phyloP scores from a whole-genome alignment of 1,139 yeast species.

The Magnusiomyces tetraspermus region DNA sequence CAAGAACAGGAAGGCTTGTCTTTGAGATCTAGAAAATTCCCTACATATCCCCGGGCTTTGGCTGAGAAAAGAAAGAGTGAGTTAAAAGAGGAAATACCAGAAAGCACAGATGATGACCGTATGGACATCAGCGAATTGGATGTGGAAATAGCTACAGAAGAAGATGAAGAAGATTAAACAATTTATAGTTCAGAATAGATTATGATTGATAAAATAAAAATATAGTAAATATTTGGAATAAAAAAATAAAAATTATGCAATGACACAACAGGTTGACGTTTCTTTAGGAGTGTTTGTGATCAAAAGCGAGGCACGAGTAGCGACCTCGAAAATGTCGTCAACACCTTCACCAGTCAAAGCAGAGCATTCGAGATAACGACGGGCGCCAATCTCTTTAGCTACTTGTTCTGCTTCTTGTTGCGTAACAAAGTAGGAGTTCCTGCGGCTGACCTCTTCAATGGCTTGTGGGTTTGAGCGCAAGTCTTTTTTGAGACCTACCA shows the following conservation, averaged over 20 bases:
- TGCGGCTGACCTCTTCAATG: conserved; percentile 63
- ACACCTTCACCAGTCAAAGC: conserved; percentile 89
- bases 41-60: no score
- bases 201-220: no score
- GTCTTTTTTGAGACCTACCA: conserved; percentile 89
- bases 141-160: no score
- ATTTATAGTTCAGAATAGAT: no score
- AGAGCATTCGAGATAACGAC: conserved; percentile 83
- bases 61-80: no score
- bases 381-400: conserved; percentile 76
- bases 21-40: no score
- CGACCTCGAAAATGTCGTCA: conserved; percentile 82
- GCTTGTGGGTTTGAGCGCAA: conserved; percentile 72
- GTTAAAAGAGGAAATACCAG: no score
- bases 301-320: conserved; percentile 64
- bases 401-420: conserved; percentile 62
- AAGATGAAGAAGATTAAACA: no score
- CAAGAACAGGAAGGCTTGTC: no score
- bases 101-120: no score
- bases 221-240: no score
- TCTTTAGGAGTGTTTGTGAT: conserved; percentile 18
- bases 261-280: conserved; percentile 20
- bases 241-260: conserved; percentile 16
- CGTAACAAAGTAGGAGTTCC: conserved; percentile 68
- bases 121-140: no score